phyloP scores from a whole-genome alignment of 2,329 filamentous ascomycete species.

The Lasiodiplodia citricola region DNA sequence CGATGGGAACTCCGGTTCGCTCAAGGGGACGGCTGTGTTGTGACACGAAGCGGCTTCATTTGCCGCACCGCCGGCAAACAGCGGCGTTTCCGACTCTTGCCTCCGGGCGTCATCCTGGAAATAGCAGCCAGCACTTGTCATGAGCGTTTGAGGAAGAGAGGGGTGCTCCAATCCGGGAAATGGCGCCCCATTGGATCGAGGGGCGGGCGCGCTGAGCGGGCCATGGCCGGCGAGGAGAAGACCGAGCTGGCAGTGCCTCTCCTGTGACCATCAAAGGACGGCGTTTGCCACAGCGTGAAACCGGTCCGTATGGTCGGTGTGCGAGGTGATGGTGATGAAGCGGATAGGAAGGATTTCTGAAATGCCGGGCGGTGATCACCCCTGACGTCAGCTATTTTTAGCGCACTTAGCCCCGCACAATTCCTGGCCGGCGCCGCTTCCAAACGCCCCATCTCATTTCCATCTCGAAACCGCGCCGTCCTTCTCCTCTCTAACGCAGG shows the following conservation, averaged over 20 bases:
- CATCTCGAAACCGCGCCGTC: background rate
- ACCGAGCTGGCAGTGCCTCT: background rate
- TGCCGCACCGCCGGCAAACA: background rate
- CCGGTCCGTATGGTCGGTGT: background rate
- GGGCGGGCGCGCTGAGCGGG: background rate
- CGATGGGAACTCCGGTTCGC: background rate
- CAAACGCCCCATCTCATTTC: background rate
- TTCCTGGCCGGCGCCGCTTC: background rate
- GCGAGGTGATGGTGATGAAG: background rate
- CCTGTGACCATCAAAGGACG: background rate
- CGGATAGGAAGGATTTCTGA: background rate
- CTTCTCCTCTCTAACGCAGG: background rate
- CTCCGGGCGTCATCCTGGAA: background rate
- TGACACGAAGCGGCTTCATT: background rate
- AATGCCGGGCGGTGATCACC: background rate
- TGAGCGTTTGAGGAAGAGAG: background rate
- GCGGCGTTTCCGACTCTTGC: too few relatives aligned
- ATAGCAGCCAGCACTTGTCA: background rate
- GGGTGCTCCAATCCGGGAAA: background rate
- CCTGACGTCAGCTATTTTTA: background rate
- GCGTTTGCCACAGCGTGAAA: background rate
- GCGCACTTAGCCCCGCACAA: background rate
- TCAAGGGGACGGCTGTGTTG: background rate
- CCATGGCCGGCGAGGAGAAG: background rate
- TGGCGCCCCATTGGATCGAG: background rate